phyloP scores from a whole-genome alignment of 2,329 filamentous ascomycete genomes.

The Zopfia rhizophila region DNA sequence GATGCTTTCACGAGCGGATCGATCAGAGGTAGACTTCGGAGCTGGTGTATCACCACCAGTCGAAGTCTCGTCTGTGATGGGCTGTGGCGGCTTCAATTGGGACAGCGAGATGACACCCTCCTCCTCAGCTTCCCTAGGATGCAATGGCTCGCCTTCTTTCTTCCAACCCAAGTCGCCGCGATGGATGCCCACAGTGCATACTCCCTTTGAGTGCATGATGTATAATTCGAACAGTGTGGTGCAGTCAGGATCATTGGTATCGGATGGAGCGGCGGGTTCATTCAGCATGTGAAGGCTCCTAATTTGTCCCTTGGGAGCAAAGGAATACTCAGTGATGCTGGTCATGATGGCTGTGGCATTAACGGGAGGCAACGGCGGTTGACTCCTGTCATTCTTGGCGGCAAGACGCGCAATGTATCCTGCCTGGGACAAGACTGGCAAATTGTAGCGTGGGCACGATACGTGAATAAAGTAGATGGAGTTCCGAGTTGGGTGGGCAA shows the following conservation, averaged over 20 bases:
- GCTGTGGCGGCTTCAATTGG: constrained; percentile 64
- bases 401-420: constrained; percentile 84
- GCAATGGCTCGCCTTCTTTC: constrained; percentile 86
- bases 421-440: constrained; percentile 83
- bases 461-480: constrained; percentile 97
- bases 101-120: constrained; percentile 79
- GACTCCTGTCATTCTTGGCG: constrained; percentile 56
- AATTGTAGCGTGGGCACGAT: constrained; percentile 90
- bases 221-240: constrained; percentile 91
- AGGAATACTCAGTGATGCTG: constrained; percentile 94
- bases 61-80: constrained; percentile 43
- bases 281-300: constrained; percentile 90
- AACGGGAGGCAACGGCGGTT: constrained; percentile 77
- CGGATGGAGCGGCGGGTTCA: constrained; percentile 69
- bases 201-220: constrained; percentile 95
- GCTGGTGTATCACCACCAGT: constrained; percentile 49
- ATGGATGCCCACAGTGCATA: constrained; percentile 88
- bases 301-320: constrained; percentile 84
- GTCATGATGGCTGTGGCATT: constrained; percentile 98
- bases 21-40: constrained; percentile 47
- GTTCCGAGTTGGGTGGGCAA: constrained; percentile 96
- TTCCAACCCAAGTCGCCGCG: constrained; percentile 93
- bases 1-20: constrained; percentile 47
- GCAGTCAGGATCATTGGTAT: constrained; percentile 70
- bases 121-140: constrained; percentile 78